Evolutionary conservation across 768 basidiomycete species (phyloP).

Genomic region (Trametes elegans): DNA sequence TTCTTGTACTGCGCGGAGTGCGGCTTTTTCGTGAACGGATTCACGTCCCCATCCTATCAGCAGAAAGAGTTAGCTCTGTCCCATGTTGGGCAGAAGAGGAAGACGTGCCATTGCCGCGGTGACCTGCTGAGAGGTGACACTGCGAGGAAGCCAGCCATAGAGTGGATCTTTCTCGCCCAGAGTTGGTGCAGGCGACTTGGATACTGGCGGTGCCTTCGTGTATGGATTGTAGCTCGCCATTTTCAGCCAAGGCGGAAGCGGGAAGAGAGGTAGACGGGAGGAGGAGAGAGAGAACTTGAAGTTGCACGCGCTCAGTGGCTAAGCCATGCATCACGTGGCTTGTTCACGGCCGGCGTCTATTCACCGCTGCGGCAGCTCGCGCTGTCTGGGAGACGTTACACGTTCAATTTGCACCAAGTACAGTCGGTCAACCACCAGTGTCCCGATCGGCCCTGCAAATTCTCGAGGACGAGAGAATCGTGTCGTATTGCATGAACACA

Average conservation of each 20-base stretch:
- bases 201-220: constrained; percentile 22
- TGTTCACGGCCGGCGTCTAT: too few relatives aligned
- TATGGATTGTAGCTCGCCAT: constrained; percentile 24
- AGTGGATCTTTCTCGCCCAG: constrained; percentile 23
- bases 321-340: too few relatives aligned
- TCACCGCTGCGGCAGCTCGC: too few relatives aligned
- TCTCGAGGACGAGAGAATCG: too few relatives aligned
- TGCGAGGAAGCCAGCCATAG: constrained; percentile 27
- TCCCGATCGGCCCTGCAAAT: too few relatives aligned
- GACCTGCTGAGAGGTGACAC: constrained; percentile 24
- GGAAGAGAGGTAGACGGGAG: not conserved
- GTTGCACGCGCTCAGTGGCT: constrained; percentile 3
- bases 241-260: constrained; percentile 18
- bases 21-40: constrained; percentile 85
- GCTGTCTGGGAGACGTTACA: too few relatives aligned
- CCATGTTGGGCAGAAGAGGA: too few relatives aligned
- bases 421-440: too few relatives aligned
- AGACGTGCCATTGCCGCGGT: constrained; percentile 27
- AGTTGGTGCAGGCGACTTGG: not conserved
- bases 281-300: constrained; percentile 2
- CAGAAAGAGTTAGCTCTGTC: not conserved
- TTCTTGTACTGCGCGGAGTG: constrained; percentile 80
- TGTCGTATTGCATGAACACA: too few relatives aligned
- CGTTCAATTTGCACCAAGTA: too few relatives aligned
- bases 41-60: constrained; percentile 70